phyloP scores from a whole-genome alignment of 345 rosid species.

The Sapria himalayana region DNA sequence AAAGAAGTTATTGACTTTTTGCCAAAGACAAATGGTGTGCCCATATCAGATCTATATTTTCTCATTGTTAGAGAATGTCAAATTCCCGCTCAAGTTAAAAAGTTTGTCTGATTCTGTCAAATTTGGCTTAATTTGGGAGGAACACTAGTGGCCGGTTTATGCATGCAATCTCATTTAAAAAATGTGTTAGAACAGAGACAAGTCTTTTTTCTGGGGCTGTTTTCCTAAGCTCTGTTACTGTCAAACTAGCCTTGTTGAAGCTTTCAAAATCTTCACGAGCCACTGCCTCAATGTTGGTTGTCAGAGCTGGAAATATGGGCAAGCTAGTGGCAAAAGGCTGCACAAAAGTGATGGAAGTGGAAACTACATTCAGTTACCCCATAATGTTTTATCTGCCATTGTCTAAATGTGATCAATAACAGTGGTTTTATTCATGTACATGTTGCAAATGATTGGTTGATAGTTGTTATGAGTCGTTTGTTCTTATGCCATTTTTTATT shows the following conservation, averaged over 20 bases:
- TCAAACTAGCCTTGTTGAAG: constrained; percentile 53
- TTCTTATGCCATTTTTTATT: no score
- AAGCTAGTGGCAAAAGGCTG: constrained; percentile 72
- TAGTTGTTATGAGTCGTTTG: no score
- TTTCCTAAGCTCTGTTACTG: constrained; percentile 65
- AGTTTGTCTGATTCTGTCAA: constrained; percentile 59
- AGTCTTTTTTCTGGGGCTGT: constrained; percentile 62
- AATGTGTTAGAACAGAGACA: constrained; percentile 59
- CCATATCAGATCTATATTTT: constrained; percentile 45
- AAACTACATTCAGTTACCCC: no score
- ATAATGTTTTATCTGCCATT: no score
- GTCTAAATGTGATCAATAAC: no score
- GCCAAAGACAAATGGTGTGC: constrained; percentile 74
- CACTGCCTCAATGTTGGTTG: constrained; percentile 35
- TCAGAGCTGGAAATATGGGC: constrained; percentile 76
- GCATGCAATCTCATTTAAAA: constrained; percentile 53
- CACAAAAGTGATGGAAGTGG: constrained; percentile 34
- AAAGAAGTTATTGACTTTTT: constrained; percentile 80
- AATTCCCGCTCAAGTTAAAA: constrained; percentile 66
- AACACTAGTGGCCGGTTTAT: constrained; percentile 51
- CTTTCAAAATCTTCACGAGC: constrained; percentile 28
- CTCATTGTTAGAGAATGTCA: constrained; percentile 73
- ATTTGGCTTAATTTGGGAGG: constrained; percentile 60
- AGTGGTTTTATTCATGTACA: no score
- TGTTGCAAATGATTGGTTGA: no score